Conservation (phyloP, 106 monocot species). For the Dendrobium chrysotoxum region DNA sequence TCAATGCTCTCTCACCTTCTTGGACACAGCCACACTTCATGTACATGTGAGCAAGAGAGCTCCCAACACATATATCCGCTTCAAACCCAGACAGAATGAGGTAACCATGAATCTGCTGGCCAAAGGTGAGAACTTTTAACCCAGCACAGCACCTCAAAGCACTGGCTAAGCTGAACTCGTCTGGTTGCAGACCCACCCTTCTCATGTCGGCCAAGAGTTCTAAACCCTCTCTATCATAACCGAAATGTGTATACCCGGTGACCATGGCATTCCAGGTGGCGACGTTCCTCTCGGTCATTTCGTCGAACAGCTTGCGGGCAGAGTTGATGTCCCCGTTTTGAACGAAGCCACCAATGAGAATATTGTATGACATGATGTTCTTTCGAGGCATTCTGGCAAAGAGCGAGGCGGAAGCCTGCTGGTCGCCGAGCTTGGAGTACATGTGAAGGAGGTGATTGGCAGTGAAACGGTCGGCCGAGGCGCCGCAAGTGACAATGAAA, state of each 20-base stretch:
- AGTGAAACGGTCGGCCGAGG: conserved; percentile 53
- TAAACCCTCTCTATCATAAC: conserved; percentile 40
- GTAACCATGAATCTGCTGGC: conserved; percentile 50
- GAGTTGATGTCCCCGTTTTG: conserved; percentile 29
- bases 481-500: conserved; percentile 47
- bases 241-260: conserved; percentile 42
- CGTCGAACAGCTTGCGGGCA: conserved; percentile 50
- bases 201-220: conserved; percentile 36
- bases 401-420: conserved; percentile 15
- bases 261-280: conserved; percentile 76
- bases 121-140: conserved; percentile 27
- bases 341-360: conserved; percentile 45
- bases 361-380: conserved; percentile 72
- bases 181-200: conserved; percentile 30
- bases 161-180: conserved; percentile 67
- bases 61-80: conserved; percentile 51
- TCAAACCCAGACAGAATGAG: conserved; percentile 34
- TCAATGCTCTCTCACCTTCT: conserved; percentile 49
- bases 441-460: conserved; percentile 67
- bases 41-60: conserved; percentile 80
- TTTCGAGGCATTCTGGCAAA: conserved; percentile 45
- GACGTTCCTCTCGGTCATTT: conserved; percentile 60
- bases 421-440: conserved; percentile 39
- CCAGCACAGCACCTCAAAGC: conserved; percentile 51
- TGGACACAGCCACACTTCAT: conserved; percentile 47